These are phyloP conservation scores for Cudoniella acicularis DNA, from an alignment of 495 filamentous ascomycete species.

Conservation along the genomic window DNA sequence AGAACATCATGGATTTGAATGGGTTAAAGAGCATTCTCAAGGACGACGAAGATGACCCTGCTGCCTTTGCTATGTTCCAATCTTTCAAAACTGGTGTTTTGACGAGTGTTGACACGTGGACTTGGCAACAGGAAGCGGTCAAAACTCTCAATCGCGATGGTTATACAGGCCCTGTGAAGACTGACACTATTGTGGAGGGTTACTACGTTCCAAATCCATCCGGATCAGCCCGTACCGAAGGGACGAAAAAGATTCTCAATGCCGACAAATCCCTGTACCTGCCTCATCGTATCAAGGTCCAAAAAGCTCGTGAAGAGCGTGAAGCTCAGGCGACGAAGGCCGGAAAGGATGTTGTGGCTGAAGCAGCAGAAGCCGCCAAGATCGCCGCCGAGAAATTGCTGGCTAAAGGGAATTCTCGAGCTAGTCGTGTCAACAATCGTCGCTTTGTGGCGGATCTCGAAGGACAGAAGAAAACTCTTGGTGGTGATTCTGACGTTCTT, in stretches of 20 bases:
- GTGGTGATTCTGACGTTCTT: conserved; percentile 81
- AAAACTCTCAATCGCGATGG: conserved; percentile 67
- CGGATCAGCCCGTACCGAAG: conserved; percentile 87
- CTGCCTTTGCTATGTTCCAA: conserved; percentile 1
- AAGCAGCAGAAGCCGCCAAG: conserved; percentile 66
- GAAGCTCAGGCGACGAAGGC: conserved; percentile 74
- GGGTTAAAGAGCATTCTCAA: conserved; percentile 76
- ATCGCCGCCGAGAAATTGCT: conserved; percentile 74
- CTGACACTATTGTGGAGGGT: conserved; percentile 59
- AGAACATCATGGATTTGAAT: conserved; percentile 65
- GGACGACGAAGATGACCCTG: conserved; percentile 72
- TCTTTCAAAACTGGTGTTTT: neutral
- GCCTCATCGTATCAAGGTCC: conserved; percentile 93
- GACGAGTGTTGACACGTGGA: conserved; percentile 55
- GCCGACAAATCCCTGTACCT: conserved; percentile 97
- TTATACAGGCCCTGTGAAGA: conserved; percentile 13
- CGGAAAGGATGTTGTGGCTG: conserved; percentile 58
- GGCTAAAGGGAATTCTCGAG: conserved; percentile 74
- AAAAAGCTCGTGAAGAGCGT: conserved; percentile 82
- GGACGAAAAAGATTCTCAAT: conserved; percentile 88
- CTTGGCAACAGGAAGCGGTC: conserved; percentile 86
- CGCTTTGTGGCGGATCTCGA: conserved; percentile 91
- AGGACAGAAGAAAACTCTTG: conserved; percentile 83
- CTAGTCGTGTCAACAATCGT: conserved; percentile 91
- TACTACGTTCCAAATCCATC: conserved; percentile 86